A percentile compares a stretch with the other conserved stretches of the same genome.
Evolutionary conservation across 2,329 filamentous ascomycete genomes (phyloP).

Genomic region (Decorospora gaudefroyi): DNA sequence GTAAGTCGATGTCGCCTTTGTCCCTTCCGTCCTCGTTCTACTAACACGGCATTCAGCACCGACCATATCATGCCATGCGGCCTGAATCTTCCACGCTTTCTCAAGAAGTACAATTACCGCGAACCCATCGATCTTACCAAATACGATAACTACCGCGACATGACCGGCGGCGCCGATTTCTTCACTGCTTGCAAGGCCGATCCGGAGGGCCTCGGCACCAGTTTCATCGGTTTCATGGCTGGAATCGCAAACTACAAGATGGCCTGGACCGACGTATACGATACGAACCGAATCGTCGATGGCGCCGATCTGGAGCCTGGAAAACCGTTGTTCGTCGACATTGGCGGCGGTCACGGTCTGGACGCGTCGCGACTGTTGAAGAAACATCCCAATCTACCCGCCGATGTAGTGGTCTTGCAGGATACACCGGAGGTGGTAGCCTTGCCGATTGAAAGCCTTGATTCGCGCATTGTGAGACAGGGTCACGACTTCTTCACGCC

Average conservation of each 20-base stretch:
- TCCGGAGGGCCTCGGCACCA: slow-evolving; percentile 9
- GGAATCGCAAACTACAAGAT: slow-evolving; percentile 7
- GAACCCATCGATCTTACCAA: slow-evolving; percentile 3
- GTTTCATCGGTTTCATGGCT: slow-evolving; percentile 6
- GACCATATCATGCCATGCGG: slow-evolving; percentile 4
- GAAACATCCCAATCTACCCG: slow-evolving; percentile 1
- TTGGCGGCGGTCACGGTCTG: slow-evolving; percentile 4
- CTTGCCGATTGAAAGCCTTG: neutral
- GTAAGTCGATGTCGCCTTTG: neutral
- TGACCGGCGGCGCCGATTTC: slow-evolving; percentile 7
- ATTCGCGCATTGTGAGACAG: slow-evolving; percentile 7
- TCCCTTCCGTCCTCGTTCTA: neutral
- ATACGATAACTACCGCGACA: slow-evolving; percentile 11
- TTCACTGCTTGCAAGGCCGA: slow-evolving; percentile 3
- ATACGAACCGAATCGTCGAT: neutral
- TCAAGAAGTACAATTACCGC: slow-evolving; percentile 7
- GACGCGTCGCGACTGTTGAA: slow-evolving; percentile 4
- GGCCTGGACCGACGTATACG: slow-evolving; percentile 10
- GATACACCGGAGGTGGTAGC: slow-evolving; percentile 7
- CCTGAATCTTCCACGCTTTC: slow-evolving; percentile 5
- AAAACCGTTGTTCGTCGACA: slow-evolving; percentile 4
- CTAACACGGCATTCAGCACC: neutral
- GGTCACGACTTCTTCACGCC: slow-evolving; percentile 10
- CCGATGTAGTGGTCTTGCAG: slow-evolving; percentile 3
- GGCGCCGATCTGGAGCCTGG: neutral